Conservation (phyloP, 2,329 filamentous ascomycete genomes). For the Pyrenophora teres region DNA sequence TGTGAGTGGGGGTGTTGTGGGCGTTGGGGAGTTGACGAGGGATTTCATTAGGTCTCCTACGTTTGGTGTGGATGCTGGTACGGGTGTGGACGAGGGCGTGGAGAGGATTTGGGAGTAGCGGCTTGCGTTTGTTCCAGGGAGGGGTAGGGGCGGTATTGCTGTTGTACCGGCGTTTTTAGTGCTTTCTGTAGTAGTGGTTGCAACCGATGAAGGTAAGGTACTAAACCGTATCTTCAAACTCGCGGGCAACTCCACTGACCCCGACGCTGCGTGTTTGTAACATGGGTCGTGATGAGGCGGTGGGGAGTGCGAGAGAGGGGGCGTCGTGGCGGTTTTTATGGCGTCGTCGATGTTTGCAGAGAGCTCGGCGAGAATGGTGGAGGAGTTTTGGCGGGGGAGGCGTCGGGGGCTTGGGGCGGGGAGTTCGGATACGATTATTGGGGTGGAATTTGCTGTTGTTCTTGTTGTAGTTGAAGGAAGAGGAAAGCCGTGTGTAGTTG, state of each 20-base stretch:
- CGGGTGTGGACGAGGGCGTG: background rate
- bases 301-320: background rate
- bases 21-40: background rate
- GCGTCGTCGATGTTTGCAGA: constrained; percentile 20
- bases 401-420: constrained; percentile 1
- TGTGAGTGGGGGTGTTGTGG: constrained; percentile 12
- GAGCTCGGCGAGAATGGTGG: constrained; percentile 24
- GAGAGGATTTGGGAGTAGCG: constrained; percentile 19
- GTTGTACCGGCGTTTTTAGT: too few species aligned
- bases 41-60: too few species aligned
- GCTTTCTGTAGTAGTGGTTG: too few species aligned
- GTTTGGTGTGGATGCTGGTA: background rate
- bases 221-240: constrained; percentile 19
- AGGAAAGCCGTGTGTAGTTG: too few species aligned
- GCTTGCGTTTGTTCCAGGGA: constrained; percentile 8
- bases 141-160: background rate
- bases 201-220: too few species aligned
- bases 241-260: constrained; percentile 16
- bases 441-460: background rate
- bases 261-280: too few species aligned
- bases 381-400: background rate
- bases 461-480: too few species aligned
- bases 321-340: background rate
- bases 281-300: background rate
- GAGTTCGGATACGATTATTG: constrained; percentile 18